Conservation (phyloP, 1,139 yeast species). For the Citeromyces hawaiiensis region DNA sequence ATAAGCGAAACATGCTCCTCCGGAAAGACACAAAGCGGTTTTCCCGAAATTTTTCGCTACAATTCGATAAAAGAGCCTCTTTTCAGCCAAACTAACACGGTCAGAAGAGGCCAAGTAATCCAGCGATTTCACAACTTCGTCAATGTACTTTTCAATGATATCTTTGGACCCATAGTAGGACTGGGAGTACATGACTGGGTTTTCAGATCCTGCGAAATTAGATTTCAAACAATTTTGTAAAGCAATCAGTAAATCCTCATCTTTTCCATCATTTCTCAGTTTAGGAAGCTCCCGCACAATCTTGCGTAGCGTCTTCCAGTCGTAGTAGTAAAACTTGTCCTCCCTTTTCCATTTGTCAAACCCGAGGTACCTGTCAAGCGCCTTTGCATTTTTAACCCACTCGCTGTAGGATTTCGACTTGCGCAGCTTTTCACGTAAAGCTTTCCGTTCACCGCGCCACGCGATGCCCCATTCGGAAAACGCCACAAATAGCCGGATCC, state of each 20-base stretch:
- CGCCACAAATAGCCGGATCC: slow-evolving; percentile 49
- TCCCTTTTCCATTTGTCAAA: slow-evolving; percentile 52
- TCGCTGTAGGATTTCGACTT: slow-evolving; percentile 38
- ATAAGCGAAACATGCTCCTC: slow-evolving; percentile 73
- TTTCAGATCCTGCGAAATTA: slow-evolving; percentile 73
- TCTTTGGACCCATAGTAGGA: slow-evolving; percentile 64
- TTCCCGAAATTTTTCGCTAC: slow-evolving; percentile 57
- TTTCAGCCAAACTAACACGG: slow-evolving; percentile 23
- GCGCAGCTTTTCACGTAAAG: slow-evolving; percentile 34
- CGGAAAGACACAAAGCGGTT: slow-evolving; percentile 61
- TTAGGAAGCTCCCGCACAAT: slow-evolving; percentile 31
- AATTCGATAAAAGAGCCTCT: slow-evolving; percentile 41
- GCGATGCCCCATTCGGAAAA: slow-evolving; percentile 44
- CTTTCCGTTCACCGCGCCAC: slow-evolving; percentile 47
- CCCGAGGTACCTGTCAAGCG: slow-evolving; percentile 42
- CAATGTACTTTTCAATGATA: slow-evolving; percentile 41
- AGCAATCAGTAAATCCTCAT: slow-evolving; percentile 36
- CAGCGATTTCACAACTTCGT: slow-evolving; percentile 36
- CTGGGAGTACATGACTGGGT: slow-evolving; percentile 58
- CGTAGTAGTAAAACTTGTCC: slow-evolving; percentile 56
- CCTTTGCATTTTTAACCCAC: slow-evolving; percentile 47
- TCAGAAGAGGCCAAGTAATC: slow-evolving; percentile 27
- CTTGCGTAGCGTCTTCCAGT: slow-evolving; percentile 42
- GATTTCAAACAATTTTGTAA: slow-evolving; percentile 58
- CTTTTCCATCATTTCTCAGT: slow-evolving; percentile 20